Conservation (phyloP, 1,139 yeast species). For the Lodderomyces jiufengensis region DNA sequence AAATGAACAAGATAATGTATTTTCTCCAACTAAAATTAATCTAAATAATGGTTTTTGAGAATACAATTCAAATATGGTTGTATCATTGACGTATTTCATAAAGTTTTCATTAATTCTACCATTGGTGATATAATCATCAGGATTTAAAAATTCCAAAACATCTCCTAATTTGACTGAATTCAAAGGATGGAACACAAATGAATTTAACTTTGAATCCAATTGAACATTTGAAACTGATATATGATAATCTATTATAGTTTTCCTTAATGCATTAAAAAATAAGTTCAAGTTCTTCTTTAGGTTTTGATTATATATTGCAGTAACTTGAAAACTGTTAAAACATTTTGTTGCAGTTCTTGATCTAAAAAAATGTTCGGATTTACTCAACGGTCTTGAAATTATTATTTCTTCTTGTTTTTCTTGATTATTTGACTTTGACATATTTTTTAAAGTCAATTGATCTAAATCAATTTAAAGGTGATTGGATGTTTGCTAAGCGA, state of each 20-base stretch:
- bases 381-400: constrained; percentile 25
- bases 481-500: too few relatives aligned
- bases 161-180: constrained; percentile 22
- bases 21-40: constrained; percentile 23
- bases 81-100: constrained; percentile 24
- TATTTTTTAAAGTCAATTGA: too few relatives aligned
- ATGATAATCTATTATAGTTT: constrained; percentile 33
- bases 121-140: constrained; percentile 14
- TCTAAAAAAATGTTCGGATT: constrained; percentile 35
- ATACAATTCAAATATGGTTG: constrained; percentile 21
- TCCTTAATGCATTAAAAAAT: constrained; percentile 29
- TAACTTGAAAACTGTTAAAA: constrained; percentile 34
- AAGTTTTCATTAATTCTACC: constrained; percentile 25
- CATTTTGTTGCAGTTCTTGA: constrained; percentile 28
- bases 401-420: background rate
- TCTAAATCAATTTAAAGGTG: too few relatives aligned
- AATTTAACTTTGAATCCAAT: constrained; percentile 12
- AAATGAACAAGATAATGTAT: constrained; percentile 26
- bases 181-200: constrained; percentile 24
- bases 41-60: constrained; percentile 30
- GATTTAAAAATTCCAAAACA: constrained; percentile 18
- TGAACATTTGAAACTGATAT: constrained; percentile 31
- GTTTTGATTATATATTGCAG: constrained; percentile 29
- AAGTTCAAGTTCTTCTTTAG: constrained; percentile 16
- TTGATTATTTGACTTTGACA: too few relatives aligned